Conservation (phyloP, 805 yeast species). For the Saccharomyces kudriavzevii region DNA sequence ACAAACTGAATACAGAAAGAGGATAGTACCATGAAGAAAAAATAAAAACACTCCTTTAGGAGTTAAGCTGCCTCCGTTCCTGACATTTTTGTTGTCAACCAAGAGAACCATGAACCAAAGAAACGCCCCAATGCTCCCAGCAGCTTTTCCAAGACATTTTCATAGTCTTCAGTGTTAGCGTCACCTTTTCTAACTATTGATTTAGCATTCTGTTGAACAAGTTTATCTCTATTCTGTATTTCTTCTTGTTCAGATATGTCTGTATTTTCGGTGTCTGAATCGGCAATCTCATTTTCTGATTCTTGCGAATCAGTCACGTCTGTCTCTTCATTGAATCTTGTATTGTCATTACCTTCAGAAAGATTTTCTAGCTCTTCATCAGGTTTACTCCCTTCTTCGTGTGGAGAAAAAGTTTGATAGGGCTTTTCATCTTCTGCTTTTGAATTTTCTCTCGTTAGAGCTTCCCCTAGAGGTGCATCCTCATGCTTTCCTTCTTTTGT, state of each 20-base stretch:
- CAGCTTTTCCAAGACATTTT: slow-evolving; percentile 4
- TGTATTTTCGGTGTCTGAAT: background rate
- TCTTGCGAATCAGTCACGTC: background rate
- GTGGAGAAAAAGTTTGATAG: background rate
- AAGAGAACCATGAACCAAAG: slow-evolving; percentile 7
- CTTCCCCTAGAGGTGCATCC: slow-evolving; percentile 4
- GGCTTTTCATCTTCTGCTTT: background rate
- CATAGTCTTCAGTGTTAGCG: slow-evolving; percentile 1
- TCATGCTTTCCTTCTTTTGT: slow-evolving; percentile 7
- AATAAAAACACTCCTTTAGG: background rate
- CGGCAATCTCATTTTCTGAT: background rate
- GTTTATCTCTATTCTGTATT: background rate
- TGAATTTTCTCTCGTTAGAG: background rate
- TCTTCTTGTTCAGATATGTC: background rate
- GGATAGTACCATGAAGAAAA: background rate
- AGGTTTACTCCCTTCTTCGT: background rate
- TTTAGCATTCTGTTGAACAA: background rate
- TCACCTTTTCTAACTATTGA: background rate
- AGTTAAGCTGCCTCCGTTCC: background rate
- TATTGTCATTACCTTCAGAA: background rate
- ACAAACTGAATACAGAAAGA: background rate
- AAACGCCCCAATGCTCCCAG: slow-evolving; percentile 3
- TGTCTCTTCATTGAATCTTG: background rate
- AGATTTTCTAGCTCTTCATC: background rate
- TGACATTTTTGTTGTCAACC: background rate